These are phyloP conservation scores for Eutrema yunnanense DNA, from an alignment of 345 rosid species.

Conservation along the genomic window DNA sequence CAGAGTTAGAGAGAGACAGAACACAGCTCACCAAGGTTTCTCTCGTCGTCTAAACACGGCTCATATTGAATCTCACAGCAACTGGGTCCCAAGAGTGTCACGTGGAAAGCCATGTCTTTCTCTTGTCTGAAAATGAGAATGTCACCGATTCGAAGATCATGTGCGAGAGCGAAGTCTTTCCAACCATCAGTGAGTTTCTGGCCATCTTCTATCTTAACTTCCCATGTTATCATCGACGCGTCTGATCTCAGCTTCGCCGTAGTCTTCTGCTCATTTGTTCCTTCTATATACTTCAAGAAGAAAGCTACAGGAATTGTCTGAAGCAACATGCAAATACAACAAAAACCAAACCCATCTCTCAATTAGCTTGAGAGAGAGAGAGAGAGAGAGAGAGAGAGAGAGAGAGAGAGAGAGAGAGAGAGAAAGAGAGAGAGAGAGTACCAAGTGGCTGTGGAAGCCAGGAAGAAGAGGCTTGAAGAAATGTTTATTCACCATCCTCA, in stretches of 20 bases:
- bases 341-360: not conserved
- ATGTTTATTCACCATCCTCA: not conserved
- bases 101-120: too few species aligned
- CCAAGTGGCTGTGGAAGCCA: not conserved
- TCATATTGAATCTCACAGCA: too few species aligned
- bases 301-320: conserved; percentile 14
- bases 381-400: not conserved
- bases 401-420: too few species aligned
- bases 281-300: not conserved
- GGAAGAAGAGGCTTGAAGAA: conserved; percentile 9
- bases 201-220: conserved; percentile 11
- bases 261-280: not conserved
- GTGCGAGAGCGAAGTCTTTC: not conserved
- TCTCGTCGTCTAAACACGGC: too few species aligned
- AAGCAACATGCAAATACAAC: not conserved
- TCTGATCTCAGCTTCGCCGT: conserved; percentile 5
- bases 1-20: too few species aligned
- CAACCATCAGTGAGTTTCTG: not conserved
- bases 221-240: not conserved
- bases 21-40: too few species aligned
- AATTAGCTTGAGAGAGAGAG: not conserved
- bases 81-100: too few species aligned
- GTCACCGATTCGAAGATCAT: too few species aligned
- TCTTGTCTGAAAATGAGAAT: too few species aligned
- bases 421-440: not conserved